Conservation (phyloP, 2,329 filamentous ascomycete genomes). For the Apiospora rasikravindrae region DNA sequence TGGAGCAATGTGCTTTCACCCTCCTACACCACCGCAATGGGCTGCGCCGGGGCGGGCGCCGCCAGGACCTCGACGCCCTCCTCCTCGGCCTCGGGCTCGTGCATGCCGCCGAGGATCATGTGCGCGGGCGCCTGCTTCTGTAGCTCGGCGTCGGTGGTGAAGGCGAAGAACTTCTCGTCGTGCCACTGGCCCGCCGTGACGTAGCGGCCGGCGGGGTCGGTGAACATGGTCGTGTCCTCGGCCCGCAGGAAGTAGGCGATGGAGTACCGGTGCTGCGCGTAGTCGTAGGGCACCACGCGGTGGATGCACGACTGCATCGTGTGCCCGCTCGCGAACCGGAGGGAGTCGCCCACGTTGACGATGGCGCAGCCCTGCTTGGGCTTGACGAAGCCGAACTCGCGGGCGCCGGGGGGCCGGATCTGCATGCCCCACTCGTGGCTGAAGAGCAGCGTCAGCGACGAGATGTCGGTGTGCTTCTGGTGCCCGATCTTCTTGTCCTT, state of each 20-base stretch:
- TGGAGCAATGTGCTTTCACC: no score
- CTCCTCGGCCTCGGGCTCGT: conserved; percentile 42
- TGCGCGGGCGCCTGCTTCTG: conserved; percentile 54
- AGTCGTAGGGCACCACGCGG: conserved; percentile 59
- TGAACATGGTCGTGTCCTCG: conserved; percentile 61
- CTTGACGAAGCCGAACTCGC: conserved; percentile 58
- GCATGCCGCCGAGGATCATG: conserved; percentile 58
- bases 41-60: neutral
- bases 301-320: conserved; percentile 63
- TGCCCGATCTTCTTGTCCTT: conserved; percentile 53
- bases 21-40: neutral
- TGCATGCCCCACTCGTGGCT: conserved; percentile 63
- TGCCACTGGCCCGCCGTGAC: conserved; percentile 61
- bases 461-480: conserved; percentile 64
- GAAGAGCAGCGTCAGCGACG: conserved; percentile 60
- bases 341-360: conserved; percentile 63
- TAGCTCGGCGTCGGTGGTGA: conserved; percentile 48
- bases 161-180: conserved; percentile 59
- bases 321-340: conserved; percentile 59
- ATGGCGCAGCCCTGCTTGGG: conserved; percentile 58
- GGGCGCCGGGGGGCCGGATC: conserved; percentile 54
- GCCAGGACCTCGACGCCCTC: neutral
- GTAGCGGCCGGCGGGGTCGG: conserved; percentile 57
- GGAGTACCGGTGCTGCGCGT: conserved; percentile 60
- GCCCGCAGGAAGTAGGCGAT: conserved; percentile 64